Evolutionary conservation across 176 grass and related monocot species (phyloP).

Genomic region (Triticum turgidum): DNA sequence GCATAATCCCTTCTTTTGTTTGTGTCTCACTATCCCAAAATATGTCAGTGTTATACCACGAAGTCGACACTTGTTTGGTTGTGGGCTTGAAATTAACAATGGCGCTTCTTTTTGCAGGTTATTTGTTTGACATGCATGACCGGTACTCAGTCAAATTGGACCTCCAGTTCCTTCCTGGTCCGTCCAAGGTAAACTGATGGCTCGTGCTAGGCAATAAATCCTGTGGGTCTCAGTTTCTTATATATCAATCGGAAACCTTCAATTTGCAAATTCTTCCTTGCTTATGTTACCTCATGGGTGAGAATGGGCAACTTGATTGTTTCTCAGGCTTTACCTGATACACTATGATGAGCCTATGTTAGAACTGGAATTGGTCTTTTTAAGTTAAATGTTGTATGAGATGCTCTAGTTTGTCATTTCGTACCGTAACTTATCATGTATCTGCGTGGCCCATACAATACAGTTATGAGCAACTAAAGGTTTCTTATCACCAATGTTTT

Average conservation of each 20-base stretch:
- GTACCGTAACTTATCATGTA: not conserved
- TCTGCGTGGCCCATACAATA: not conserved
- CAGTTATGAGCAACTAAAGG: not conserved
- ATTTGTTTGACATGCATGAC: not conserved
- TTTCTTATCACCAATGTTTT: not conserved
- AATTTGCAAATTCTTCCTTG: not conserved
- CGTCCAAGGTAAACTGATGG: not conserved
- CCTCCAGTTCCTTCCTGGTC: not conserved
- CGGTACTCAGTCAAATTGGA: not conserved
- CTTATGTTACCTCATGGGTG: not conserved
- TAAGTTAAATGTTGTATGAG: not conserved
- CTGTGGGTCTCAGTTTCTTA: not conserved
- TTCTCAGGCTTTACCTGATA: not conserved
- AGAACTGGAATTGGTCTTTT: not conserved
- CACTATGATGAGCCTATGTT: not conserved
- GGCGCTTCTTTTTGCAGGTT: not conserved
- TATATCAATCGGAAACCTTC: not conserved
- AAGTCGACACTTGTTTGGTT: not conserved
- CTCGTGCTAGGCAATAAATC: not conserved
- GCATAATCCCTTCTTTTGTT: not conserved
- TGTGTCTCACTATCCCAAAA: not conserved
- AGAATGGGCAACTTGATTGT: not conserved
- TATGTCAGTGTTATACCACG: not conserved
- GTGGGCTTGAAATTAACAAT: not conserved
- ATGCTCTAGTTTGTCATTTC: not conserved